These are phyloP conservation scores for Nakaseomyces uthaithaninus DNA, from an alignment of 1,139 yeast genomes.

Conservation along the genomic window DNA sequence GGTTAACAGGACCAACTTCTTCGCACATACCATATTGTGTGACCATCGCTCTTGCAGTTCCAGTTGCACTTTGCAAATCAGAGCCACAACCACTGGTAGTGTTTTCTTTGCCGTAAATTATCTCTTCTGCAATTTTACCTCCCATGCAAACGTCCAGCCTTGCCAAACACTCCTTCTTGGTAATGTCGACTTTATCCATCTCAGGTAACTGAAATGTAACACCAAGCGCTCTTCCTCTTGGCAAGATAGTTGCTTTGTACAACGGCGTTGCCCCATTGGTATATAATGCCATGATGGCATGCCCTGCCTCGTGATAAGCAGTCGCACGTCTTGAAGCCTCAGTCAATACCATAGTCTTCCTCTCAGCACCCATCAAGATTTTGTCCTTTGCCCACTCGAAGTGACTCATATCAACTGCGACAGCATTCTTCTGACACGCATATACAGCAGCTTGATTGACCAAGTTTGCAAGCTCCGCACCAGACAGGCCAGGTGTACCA, in stretches of 20 bases:
- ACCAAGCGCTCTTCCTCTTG: slow-evolving; percentile 95
- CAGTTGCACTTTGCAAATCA: slow-evolving; percentile 82
- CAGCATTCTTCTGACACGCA: slow-evolving; percentile 88
- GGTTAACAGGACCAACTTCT: slow-evolving; percentile 81
- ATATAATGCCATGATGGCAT: slow-evolving; percentile 94
- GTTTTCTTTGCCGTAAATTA: slow-evolving; percentile 81
- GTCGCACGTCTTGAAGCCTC: slow-evolving; percentile 90
- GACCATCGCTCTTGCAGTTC: slow-evolving; percentile 94
- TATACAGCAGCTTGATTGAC: slow-evolving; percentile 97
- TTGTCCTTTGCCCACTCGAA: slow-evolving; percentile 99
- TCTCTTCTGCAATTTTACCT: slow-evolving; percentile 94
- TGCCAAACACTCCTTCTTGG: slow-evolving; percentile 82
- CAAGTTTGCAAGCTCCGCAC: slow-evolving; percentile 91
- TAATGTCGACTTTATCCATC: slow-evolving; percentile 94
- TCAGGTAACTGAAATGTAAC: slow-evolving; percentile 96
- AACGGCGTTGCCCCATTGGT: slow-evolving; percentile 94
- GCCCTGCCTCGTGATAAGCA: slow-evolving; percentile 99
- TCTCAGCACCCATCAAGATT: slow-evolving; percentile 95
- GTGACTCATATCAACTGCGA: slow-evolving; percentile 82
- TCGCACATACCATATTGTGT: slow-evolving; percentile 96
- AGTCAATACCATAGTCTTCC: slow-evolving; percentile 93
- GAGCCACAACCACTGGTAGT: slow-evolving; percentile 94
- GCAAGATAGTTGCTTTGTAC: slow-evolving; percentile 93
- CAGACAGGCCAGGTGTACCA: slow-evolving; percentile 95
- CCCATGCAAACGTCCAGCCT: slow-evolving; percentile 97